A percentile compares a stretch with the other conserved stretches of the same genome.
phyloP scores from a whole-genome alignment of 371 early-diverging fungal species.

The Gilbertella persicaria region DNA sequence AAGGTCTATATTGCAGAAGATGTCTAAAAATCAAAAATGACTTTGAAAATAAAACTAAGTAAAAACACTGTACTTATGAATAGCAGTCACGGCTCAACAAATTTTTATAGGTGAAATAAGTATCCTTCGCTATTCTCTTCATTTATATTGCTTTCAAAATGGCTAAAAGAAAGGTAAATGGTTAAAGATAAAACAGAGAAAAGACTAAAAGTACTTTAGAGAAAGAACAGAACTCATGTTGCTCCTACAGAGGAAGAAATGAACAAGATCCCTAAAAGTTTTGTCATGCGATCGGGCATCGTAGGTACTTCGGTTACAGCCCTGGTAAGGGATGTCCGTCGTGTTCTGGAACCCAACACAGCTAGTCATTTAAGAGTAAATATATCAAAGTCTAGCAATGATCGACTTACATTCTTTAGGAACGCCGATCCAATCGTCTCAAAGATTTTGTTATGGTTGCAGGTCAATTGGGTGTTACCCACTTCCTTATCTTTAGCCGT shows the following conservation, averaged over 20 bases:
- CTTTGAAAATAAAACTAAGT: no score
- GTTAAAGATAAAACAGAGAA: background rate
- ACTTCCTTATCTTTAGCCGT: constrained; percentile 86
- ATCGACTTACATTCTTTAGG: constrained; percentile 41
- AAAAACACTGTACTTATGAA: no score
- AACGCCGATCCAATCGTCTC: constrained; percentile 88
- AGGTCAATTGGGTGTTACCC: constrained; percentile 84
- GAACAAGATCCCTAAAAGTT: constrained; percentile 80
- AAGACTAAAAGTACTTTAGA: constrained; percentile 22
- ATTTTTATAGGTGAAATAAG: no score
- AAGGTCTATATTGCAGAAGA: no score
- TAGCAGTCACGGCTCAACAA: no score
- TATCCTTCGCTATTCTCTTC: no score
- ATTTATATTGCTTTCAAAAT: no score
- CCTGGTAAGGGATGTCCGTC: constrained; percentile 85
- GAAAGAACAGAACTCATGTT: constrained; percentile 60
- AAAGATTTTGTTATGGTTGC: constrained; percentile 93
- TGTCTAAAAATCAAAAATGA: no score
- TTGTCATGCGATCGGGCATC: constrained; percentile 92
- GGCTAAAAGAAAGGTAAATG: constrained; percentile 19
- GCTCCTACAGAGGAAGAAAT: constrained; percentile 46
- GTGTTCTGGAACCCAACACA: constrained; percentile 89
- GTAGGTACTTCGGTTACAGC: constrained; percentile 74
- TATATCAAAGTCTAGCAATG: background rate
- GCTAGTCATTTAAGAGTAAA: constrained; percentile 42